Base-by-base conservation (phyloP, 1,284 basidiomycete genomes). In the Tylopilus orsonianus region DNA sequence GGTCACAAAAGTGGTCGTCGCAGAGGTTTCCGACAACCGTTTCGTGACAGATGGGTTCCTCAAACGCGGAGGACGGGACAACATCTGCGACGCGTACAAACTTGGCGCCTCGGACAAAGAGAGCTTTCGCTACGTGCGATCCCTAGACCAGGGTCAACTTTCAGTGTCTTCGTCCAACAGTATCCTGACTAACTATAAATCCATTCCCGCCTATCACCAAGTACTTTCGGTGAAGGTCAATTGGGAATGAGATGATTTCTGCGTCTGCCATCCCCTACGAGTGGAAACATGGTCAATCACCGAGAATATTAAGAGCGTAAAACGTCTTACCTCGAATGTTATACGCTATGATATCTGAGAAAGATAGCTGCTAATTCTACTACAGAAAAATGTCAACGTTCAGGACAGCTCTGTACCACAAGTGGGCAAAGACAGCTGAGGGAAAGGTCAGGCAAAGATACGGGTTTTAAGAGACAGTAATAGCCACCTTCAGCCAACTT, bases 161-260 rank as follows among this genome's bases (percentile, higher is more conserved):
- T 44, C 27, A 30, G 36, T 35, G 6, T 30, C 13, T 16, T 42
- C 16, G 48, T 24, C 12, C 3, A 26, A 30, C 16, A 7, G 9
- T 20, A 33, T 12, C 49, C n/a, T 10, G 14, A 54, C 76, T 59
- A 55, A 81, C 80, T n/a, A 81, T 75, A 55, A 81, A 82, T 5
- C 80, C 80, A 53, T 75, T 63, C 0, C 78, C 80, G 1, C 80
- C 79, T 3, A 77, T 78, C n/a, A 81, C 63, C 13, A 81, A 69
- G 39, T 73, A 59, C n/a, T 60, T 57, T 22, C 54, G 49, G 18
- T 8, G 16, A 30, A 16, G 45, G 27, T 40, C 45, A 9, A 57
- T 26, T 19, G n/a, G 16, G 8, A 14, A 23, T 10, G 12, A 24
- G 16, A 0, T 2, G 9, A 7, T 4, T 20, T 41, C 20, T 44